Conservation (phyloP, 345 rosid genomes). For the Anacardium occidentale region DNA sequence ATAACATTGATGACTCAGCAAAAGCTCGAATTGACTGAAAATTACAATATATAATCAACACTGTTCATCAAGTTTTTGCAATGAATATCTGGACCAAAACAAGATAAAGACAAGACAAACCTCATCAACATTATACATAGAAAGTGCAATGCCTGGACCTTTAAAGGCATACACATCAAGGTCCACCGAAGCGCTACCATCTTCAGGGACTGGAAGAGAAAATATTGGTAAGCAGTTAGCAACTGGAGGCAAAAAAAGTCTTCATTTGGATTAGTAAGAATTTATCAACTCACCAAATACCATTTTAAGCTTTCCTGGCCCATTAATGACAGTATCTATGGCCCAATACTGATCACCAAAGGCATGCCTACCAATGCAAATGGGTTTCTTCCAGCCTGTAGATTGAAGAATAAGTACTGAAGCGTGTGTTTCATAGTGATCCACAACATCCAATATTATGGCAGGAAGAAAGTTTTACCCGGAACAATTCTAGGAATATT, state of each 20-base stretch:
- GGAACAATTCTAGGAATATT: slow-evolving; percentile 90
- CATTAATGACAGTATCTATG: slow-evolving; percentile 64
- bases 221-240: slow-evolving; percentile 15
- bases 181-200: slow-evolving; percentile 61
- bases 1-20: slow-evolving; percentile 94
- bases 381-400: slow-evolving; percentile 92
- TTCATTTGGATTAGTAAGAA: slow-evolving; percentile 17
- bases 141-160: slow-evolving; percentile 92
- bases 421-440: slow-evolving; percentile 6
- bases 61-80: slow-evolving; percentile 15
- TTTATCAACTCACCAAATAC: slow-evolving; percentile 65
- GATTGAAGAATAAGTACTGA: slow-evolving; percentile 16
- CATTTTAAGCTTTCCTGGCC: slow-evolving; percentile 96
- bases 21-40: slow-evolving; percentile 82
- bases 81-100: not conserved
- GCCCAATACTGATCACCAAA: slow-evolving; percentile 99
- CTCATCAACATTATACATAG: slow-evolving; percentile 98
- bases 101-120: slow-evolving; percentile 33
- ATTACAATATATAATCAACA: slow-evolving; percentile 17
- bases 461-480: slow-evolving; percentile 45
- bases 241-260: not conserved
- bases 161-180: slow-evolving; percentile 77
- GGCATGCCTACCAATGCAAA: slow-evolving; percentile 99
- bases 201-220: slow-evolving; percentile 62
- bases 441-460: slow-evolving; percentile 6